phyloP scores from a whole-genome alignment of 2,329 filamentous ascomycete species.

The Lachnellula occidentalis region DNA sequence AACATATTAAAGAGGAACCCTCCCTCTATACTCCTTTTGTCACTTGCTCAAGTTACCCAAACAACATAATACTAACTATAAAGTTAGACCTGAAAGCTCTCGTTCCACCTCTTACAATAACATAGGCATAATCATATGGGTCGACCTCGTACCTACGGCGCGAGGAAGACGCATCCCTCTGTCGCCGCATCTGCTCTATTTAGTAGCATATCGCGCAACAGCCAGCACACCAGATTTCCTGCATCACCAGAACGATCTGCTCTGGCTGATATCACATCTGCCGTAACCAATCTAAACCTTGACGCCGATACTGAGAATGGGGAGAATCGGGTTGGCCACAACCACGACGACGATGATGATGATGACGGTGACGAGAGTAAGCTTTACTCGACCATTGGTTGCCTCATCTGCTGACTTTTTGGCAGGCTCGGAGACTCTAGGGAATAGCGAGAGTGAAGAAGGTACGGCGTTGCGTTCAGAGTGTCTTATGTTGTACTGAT shows the following conservation, averaged over 20 bases:
- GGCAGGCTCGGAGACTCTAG: no score
- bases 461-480: no score
- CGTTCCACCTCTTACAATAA: background rate
- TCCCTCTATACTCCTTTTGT: no score
- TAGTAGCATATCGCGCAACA: background rate
- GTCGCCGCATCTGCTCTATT: constrained; percentile 12
- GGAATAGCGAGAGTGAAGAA: no score
- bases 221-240: background rate
- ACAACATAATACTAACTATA: no score
- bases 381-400: background rate
- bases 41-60: no score
- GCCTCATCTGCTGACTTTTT: no score
- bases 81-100: no score
- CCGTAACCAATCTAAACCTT: background rate
- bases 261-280: background rate
- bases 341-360: background rate
- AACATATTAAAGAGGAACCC: no score
- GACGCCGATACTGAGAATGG: background rate
- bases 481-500: no score
- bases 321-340: background rate
- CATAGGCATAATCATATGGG: background rate
- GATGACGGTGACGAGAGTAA: background rate
- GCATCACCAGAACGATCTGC: background rate
- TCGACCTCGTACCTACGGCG: constrained; percentile 13
- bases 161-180: constrained; percentile 8